Evolutionary conservation across 768 basidiomycete genomes (phyloP).

Genomic region (Cyclocybe aegerita): DNA sequence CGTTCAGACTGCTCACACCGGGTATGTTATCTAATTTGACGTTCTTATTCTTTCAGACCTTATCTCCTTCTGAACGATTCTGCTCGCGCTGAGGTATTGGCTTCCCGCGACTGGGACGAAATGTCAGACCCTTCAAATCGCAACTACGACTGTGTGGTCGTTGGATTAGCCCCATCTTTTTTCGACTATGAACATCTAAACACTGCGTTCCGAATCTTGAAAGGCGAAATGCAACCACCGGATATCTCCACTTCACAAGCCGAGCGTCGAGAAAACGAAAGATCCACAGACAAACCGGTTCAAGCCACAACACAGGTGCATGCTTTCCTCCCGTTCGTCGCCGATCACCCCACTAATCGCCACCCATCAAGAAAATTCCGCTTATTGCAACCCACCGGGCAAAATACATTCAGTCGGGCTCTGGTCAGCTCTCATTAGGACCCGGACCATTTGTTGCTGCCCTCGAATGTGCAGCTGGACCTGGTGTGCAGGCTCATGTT

Average conservation of each 20-base stretch:
- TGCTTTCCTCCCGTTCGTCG: neutral
- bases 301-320: too few species aligned
- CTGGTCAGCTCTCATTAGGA: slow-evolving; percentile 56
- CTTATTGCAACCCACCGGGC: slow-evolving; percentile 64
- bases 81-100: slow-evolving; percentile 40
- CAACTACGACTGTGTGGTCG: slow-evolving; percentile 57
- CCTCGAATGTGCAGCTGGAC: slow-evolving; percentile 46
- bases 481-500: slow-evolving; percentile 45
- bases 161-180: slow-evolving; percentile 54
- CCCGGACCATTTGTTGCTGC: slow-evolving; percentile 71
- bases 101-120: slow-evolving; percentile 3
- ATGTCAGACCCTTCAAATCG: neutral
- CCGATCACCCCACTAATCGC: neutral
- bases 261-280: too few species aligned
- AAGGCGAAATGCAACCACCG: slow-evolving; percentile 31
- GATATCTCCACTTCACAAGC: slow-evolving; percentile 1
- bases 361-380: slow-evolving; percentile 15
- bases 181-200: slow-evolving; percentile 60
- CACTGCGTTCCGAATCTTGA: slow-evolving; percentile 64
- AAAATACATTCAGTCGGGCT: slow-evolving; percentile 45
- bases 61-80: slow-evolving; percentile 56
- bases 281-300: too few species aligned
- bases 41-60: slow-evolving; percentile 47
- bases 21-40: neutral
- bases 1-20: neutral